Conservation (phyloP, 1,284 basidiomycete species). For the Grifola frondosa region DNA sequence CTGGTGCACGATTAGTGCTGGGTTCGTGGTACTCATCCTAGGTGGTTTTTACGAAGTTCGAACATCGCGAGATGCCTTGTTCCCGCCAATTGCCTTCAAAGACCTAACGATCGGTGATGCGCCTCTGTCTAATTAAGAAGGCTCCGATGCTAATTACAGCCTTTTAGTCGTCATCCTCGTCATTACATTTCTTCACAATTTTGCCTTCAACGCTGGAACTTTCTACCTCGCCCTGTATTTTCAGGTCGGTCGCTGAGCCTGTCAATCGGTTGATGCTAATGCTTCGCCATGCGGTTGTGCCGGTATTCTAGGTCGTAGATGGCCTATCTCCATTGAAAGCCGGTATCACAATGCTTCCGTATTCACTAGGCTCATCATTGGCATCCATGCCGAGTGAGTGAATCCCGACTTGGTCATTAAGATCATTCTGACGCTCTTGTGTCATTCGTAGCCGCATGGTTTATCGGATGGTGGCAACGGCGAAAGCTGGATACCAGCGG, state of each 20-base stretch:
- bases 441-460: slow-evolving; percentile 58
- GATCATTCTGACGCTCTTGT: slow-evolving; percentile 10
- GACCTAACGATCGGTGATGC: slow-evolving; percentile 56
- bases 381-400: slow-evolving; percentile 64
- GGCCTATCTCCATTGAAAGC: slow-evolving; percentile 64
- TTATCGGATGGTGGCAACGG: slow-evolving; percentile 63
- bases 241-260: slow-evolving; percentile 49
- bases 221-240: slow-evolving; percentile 80
- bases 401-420: slow-evolving; percentile 9
- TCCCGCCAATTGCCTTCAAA: slow-evolving; percentile 62
- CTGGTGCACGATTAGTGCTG: slow-evolving; percentile 55
- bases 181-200: slow-evolving; percentile 74
- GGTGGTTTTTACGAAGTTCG: slow-evolving; percentile 65
- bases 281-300: too few relatives aligned
- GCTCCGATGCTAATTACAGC: slow-evolving; percentile 23
- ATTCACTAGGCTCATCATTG: slow-evolving; percentile 76
- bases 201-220: slow-evolving; percentile 78
- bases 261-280: slow-evolving; percentile 15
- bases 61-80: slow-evolving; percentile 67
- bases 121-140: slow-evolving; percentile 10
- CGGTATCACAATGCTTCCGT: slow-evolving; percentile 72
- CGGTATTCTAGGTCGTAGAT: slow-evolving; percentile 70
- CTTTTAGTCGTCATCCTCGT: slow-evolving; percentile 59
- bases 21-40: slow-evolving; percentile 50
- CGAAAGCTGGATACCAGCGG: slow-evolving; percentile 55